Evolutionary conservation across 768 basidiomycete species (phyloP).

Genomic region (Lyophyllum shimeji): DNA sequence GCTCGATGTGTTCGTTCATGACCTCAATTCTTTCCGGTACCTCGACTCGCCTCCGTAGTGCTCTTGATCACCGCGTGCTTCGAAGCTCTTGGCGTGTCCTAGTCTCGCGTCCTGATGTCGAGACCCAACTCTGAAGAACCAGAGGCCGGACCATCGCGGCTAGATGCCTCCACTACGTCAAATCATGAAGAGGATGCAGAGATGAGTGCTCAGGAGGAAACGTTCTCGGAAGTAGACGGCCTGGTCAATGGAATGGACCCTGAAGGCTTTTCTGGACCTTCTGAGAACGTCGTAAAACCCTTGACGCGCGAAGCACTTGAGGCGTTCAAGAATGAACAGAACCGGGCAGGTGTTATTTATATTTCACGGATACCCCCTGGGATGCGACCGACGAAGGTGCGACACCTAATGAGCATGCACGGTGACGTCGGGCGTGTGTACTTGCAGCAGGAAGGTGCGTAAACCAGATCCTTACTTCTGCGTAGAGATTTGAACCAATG

Average conservation of each 20-base stretch:
- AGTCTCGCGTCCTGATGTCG: not conserved
- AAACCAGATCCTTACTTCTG: not conserved
- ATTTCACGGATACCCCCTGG: conserved; percentile 96
- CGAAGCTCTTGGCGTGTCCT: too few relatives aligned
- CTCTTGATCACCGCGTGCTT: too few relatives aligned
- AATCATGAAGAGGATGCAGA: conserved; percentile 26
- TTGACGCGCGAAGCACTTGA: conserved; percentile 74
- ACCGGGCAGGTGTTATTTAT: conserved; percentile 85
- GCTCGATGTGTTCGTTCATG: too few relatives aligned
- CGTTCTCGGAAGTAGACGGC: conserved; percentile 20
- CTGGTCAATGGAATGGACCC: conserved; percentile 53
- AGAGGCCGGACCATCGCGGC: conserved; percentile 18
- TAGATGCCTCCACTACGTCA: not conserved
- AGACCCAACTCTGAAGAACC: not conserved
- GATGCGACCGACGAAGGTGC: conserved; percentile 95
- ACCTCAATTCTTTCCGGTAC: too few relatives aligned
- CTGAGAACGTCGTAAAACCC: conserved; percentile 65
- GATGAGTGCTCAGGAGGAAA: conserved; percentile 24
- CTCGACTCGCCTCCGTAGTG: too few relatives aligned
- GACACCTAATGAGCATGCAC: conserved; percentile 87
- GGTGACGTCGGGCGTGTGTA: conserved; percentile 93
- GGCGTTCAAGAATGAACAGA: conserved; percentile 70
- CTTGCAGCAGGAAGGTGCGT: conserved; percentile 86
- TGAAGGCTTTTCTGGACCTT: conserved; percentile 57
- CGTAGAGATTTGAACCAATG: not conserved